phyloP scores from a whole-genome alignment of 164 flowering plant genomes.

The Platanus orientalis region DNA sequence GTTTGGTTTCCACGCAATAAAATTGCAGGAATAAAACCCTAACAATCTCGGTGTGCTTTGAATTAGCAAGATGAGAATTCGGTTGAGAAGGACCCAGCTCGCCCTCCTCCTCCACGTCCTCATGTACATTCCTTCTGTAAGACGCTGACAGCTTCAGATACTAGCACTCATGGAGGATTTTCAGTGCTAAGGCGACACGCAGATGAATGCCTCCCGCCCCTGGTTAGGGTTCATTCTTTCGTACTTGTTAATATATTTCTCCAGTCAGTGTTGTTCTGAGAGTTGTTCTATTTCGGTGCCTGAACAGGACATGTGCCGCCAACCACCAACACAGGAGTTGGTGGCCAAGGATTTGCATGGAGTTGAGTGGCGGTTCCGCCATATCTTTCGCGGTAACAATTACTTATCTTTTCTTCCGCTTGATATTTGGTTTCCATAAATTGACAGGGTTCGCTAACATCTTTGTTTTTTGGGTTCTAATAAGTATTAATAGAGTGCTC shows the following conservation, averaged over 20 bases:
- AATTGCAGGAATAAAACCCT: too few species aligned
- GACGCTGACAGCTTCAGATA: not conserved
- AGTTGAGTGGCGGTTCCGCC: not conserved
- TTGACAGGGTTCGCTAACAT: too few species aligned
- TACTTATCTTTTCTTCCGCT: too few species aligned
- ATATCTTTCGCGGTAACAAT: not conserved
- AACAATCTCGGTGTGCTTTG: too few species aligned
- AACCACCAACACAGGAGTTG: not conserved
- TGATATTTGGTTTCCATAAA: too few species aligned
- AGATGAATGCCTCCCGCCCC: not conserved
- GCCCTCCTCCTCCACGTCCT: not conserved
- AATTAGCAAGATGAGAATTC: not conserved
- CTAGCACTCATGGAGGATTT: not conserved
- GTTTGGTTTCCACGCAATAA: too few species aligned
- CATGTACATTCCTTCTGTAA: not conserved
- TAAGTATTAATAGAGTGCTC: too few species aligned
- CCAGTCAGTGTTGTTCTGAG: too few species aligned
- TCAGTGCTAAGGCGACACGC: not conserved
- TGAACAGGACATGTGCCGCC: not conserved
- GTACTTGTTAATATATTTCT: too few species aligned
- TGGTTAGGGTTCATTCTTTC: too few species aligned
- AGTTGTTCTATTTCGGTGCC: too few species aligned
- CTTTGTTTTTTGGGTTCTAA: too few species aligned
- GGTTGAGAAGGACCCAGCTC: not conserved
- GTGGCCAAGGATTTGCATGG: not conserved